Base-by-base conservation (phyloP, 768 basidiomycete species). In the Tulasnella sp. region DNA sequence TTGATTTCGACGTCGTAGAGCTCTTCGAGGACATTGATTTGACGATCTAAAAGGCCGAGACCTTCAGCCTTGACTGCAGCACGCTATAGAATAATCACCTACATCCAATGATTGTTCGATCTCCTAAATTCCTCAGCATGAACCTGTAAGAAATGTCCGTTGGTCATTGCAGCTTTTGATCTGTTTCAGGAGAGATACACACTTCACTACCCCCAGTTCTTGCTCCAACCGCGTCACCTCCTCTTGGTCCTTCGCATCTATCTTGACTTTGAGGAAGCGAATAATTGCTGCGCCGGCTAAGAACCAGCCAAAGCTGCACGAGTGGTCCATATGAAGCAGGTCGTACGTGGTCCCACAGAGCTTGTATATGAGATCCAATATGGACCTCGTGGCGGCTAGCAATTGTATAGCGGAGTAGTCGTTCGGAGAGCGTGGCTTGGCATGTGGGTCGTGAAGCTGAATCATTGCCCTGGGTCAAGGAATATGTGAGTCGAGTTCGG, bases 241-340 rank as follows among this genome's bases (percentile, higher is more conserved):
- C 10, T 36, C 68, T n/a, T 71, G 27, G 24, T 77, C 68, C 8
- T 46, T 71, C 56, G 31, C 31, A 46, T 56, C 38, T 0, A 62
- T 77, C 58, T 58, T 52, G 39, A 19, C 56, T 40, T n/a, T 39
- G 10, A 77, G 56, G 76, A 77, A 77, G 0, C 76, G 56, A n/a
- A 77, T 77, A 27, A 77, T 36, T 27, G 76, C 39, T 9, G 58
- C 76, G 16, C 76, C 76, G 38, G 58, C 56, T 14, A 77, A 21
- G 31, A 77, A 77, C 76, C 76, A 77, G 81, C 46, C 52, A 34
- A 58, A 34, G 42, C 76, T 77, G 48, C 40, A 77, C 31, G 21
- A 92, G 21, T 77, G 76, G 42, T 77, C 76, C 76, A 77, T 21
- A 24, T 68, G 40, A 24, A 62, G 40, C 19, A 77, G 34, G 44